Base-by-base conservation (phyloP, 2,329 filamentous ascomycete genomes). In the Nemania serpens region DNA sequence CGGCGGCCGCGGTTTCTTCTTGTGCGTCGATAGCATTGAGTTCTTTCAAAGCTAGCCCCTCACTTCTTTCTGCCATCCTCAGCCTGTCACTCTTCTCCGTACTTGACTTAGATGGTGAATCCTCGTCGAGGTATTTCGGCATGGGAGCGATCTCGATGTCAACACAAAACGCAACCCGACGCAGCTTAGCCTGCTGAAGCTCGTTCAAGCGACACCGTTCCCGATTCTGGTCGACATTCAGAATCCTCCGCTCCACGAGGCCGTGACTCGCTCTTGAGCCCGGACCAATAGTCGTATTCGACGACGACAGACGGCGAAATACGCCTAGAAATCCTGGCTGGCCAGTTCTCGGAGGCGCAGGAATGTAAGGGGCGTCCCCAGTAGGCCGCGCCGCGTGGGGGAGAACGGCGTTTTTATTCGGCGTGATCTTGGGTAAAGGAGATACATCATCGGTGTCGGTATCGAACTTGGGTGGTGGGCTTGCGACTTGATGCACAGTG, bases 81-180 rank as follows among this genome's bases (percentile, higher is more conserved):
- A 84, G 86, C 71, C 88, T 91, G 20, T 85, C 79, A 62, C 81
- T 83, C 70, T 84, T 84, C 61, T 82, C 83, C 45, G 78, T 78
- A 52, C 76, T 74, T 58, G 76, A 77, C 59, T 84, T 84, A 45
- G 78, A 77, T n/a, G 75, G 71, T 56, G 82, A 75, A 6, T 84
- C 83, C 15, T 81, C 81, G 2, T 95, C 91, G 13, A 80, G 77
- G 68, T 96, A 95, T 68, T 86, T 88, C 22, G 93, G 91, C 71
- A 91, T 88, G 0, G 93, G 91, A 2, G 94, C 94, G 71, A 99
- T 96, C 75, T 99, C 95, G 4, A 99, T 93, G 71, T 99, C 95
- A 2, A 99, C 95, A 69, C 91, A 97, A 72, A 99, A 99, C 0
- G 94, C 91, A 0, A 99, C 95, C 55, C 93, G 87, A 55, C 92